phyloP scores from a whole-genome alignment of 257 asterid species.

The Marsdenia floribunda region DNA sequence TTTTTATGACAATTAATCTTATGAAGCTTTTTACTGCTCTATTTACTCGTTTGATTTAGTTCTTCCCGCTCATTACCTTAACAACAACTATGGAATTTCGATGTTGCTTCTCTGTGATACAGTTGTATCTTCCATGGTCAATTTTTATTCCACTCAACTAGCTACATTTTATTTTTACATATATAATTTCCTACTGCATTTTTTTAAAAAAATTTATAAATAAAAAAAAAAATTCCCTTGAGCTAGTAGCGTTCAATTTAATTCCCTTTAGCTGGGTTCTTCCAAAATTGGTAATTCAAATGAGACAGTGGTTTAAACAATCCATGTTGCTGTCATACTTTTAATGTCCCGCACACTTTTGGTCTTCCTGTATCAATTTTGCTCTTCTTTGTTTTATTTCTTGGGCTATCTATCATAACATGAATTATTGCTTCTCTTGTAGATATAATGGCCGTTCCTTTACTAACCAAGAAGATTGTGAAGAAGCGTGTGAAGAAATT shows the following conservation, averaged over 20 bases:
- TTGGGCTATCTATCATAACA: not conserved
- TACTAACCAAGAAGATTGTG: conserved; percentile 40
- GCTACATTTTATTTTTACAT: not conserved
- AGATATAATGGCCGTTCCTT: conserved; percentile 45
- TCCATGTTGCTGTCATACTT: not conserved
- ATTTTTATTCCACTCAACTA: not conserved
- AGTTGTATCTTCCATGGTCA: not conserved
- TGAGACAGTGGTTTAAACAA: not conserved
- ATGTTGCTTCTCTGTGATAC: not conserved
- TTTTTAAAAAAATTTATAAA: too few relatives aligned
- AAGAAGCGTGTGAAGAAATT: conserved; percentile 47
- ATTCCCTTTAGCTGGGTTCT: not conserved
- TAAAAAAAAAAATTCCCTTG: not conserved
- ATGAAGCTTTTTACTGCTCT: not conserved
- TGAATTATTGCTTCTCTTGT: not conserved
- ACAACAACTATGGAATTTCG: not conserved
- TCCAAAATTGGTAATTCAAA: too few relatives aligned
- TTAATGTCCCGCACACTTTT: not conserved
- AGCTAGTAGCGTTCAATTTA: not conserved
- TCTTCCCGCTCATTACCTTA: not conserved
- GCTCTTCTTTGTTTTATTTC: not conserved
- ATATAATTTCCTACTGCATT: not conserved
- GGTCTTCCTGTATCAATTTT: not conserved
- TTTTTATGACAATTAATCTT: not conserved
- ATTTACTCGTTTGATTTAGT: not conserved